Base-by-base conservation (phyloP, 176 grass and related monocot genomes). In the Cocos nucifera region DNA sequence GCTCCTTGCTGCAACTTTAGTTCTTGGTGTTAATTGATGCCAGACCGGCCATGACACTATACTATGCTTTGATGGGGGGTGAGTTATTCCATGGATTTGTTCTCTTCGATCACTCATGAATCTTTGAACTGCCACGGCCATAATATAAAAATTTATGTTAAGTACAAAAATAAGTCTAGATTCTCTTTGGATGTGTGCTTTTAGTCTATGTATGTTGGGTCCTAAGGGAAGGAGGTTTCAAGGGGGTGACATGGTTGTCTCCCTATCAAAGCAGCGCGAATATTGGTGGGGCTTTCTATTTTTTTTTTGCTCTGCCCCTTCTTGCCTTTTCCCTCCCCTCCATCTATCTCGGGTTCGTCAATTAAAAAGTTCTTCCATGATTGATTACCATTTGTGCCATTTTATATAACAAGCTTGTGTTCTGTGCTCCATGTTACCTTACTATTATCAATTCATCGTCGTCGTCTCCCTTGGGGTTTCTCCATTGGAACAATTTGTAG, bases 211-310 rank as follows among this genome's bases (percentile, higher is more conserved):
- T 19, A 17, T 76, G 76, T 76, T 71, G 82, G 67, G 72, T 67
- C 62, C 64, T 27, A 66, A 83, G 81, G 53, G 69, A 83, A 75
- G 58, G 68, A 71, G 72, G 77, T 68, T 58, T 72, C 52, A 67
- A 23, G 50, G 62, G 54, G 48, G 25, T 39, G 59, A 72, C 61
- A 50, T 53, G 54, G 58, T 58, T 86, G 78, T 78, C 83, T 17
- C 83, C 83, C 83, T 81, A 86, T 70, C 78, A 30, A 61, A 50
- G 56, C 67, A 81, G 78, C 83, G 73, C 64, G 83, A 86, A 86
- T 86, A 81, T 81, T 78, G 78, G 78, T 62, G 59, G 12, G 63
- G 50, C 21, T 78, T 65, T 80, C 78, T 22, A 19, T 64, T 15
- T 15, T 15, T 15, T 22, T 21, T 21, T 21, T 21, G 9, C 17